Evolutionary conservation across 2,329 filamentous ascomycete species (phyloP).

Genomic region (Nectriaceae sp.): DNA sequence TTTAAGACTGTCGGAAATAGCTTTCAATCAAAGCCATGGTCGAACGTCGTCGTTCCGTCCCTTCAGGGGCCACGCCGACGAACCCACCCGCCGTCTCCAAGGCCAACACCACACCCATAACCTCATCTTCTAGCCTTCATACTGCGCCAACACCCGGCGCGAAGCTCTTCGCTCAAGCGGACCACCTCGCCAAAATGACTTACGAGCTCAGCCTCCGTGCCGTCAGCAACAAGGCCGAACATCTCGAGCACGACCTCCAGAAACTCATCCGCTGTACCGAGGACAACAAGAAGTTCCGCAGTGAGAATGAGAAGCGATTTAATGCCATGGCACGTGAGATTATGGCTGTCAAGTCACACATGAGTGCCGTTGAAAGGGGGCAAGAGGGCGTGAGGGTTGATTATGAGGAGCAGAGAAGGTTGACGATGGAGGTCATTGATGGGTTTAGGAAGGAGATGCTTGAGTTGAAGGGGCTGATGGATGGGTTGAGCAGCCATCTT

Average conservation of each 20-base stretch:
- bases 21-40: no score
- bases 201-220: slow-evolving; percentile 38
- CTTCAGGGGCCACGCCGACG: not conserved
- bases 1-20: no score
- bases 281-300: slow-evolving; percentile 31
- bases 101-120: slow-evolving; percentile 5
- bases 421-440: slow-evolving; percentile 18
- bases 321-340: slow-evolving; percentile 33
- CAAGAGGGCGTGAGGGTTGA: slow-evolving; percentile 12
- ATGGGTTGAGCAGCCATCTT: slow-evolving; percentile 23
- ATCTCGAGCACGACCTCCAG: slow-evolving; percentile 32
- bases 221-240: slow-evolving; percentile 28
- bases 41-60: slow-evolving; percentile 19
- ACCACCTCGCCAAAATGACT: slow-evolving; percentile 39
- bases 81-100: slow-evolving; percentile 5
- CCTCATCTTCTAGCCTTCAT: not conserved
- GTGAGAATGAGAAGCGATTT: slow-evolving; percentile 32
- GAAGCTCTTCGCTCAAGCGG: slow-evolving; percentile 28
- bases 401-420: slow-evolving; percentile 20
- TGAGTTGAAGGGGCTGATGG: slow-evolving; percentile 23
- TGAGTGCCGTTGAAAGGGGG: slow-evolving; percentile 16
- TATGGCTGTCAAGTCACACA: slow-evolving; percentile 29
- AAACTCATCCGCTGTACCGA: slow-evolving; percentile 27
- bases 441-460: slow-evolving; percentile 25
- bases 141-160: not conserved